These are phyloP conservation scores for Penicillium atrosanguineum DNA, from an alignment of 495 filamentous ascomycete species.

Conservation along the genomic window DNA sequence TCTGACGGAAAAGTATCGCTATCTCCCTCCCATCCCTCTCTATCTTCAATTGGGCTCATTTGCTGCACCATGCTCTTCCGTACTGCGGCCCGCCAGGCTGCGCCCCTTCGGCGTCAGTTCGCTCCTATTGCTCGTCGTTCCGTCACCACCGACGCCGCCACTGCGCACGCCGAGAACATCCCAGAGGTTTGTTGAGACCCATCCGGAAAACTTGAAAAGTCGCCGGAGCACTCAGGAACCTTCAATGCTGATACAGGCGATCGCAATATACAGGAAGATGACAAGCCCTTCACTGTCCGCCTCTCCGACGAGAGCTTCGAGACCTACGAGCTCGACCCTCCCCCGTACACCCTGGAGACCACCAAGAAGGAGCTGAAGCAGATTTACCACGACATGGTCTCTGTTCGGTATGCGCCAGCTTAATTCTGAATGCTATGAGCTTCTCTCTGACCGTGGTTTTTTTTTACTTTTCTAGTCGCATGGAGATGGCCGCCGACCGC, in stretches of 20 bases:
- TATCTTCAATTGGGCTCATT: constrained; percentile 29
- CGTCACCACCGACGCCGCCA: constrained; percentile 93
- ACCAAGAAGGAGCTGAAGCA: constrained; percentile 97
- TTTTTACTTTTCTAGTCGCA: constrained; percentile 68
- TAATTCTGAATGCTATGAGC: constrained; percentile 2
- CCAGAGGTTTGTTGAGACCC: constrained; percentile 64
- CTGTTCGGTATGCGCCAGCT: constrained; percentile 64
- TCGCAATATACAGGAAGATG: constrained; percentile 68
- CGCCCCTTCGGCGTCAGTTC: constrained; percentile 54
- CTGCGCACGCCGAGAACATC: constrained; percentile 77
- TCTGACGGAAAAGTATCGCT: constrained; percentile 30
- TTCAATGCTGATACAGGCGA: constrained; percentile 25
- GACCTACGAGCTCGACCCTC: constrained; percentile 97
- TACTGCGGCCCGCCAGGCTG: constrained; percentile 43
- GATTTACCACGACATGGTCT: constrained; percentile 98
- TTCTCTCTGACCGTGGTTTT: constrained; percentile 4
- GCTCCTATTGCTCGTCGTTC: constrained; percentile 60
- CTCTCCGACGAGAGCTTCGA: constrained; percentile 98
- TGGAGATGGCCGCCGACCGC: constrained; percentile 98
- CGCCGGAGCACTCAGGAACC: neutral
- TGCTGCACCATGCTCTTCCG: constrained; percentile 46
- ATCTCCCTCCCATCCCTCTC: constrained; percentile 23
- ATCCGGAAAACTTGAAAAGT: constrained; percentile 42
- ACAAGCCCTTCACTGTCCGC: constrained; percentile 86
- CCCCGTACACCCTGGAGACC: constrained; percentile 82